Evolutionary conservation across 805 yeast species (phyloP).

Genomic region (Blastobotrys americana): DNA sequence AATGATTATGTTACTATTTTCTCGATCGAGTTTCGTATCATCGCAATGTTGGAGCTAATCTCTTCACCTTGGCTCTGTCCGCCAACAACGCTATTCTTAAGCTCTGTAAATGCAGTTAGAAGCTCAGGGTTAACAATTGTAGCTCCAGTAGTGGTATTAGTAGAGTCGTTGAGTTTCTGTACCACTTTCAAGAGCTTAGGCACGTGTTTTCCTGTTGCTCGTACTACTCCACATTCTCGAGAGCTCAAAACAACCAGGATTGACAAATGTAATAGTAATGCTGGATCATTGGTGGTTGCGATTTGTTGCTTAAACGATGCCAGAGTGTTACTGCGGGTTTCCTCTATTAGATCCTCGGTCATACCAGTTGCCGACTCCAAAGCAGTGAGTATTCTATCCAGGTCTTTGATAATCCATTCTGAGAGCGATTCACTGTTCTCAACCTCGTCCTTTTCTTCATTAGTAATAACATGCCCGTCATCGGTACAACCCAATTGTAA

Average conservation of each 20-base stretch:
- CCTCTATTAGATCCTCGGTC: not conserved
- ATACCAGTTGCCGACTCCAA: not conserved
- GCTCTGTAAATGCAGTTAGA: conserved; percentile 11
- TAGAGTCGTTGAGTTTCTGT: conserved; percentile 1
- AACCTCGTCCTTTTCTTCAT: too few species aligned
- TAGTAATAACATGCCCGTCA: too few species aligned
- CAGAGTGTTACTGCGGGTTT: not conserved
- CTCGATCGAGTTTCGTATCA: too few species aligned
- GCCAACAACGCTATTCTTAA: conserved; percentile 15
- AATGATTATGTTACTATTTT: too few species aligned
- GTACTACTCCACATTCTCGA: conserved; percentile 16
- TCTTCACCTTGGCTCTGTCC: conserved; percentile 1
- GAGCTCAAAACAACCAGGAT: conserved; percentile 16
- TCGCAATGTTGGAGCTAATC: too few species aligned
- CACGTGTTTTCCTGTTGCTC: conserved; percentile 25
- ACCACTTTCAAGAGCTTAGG: conserved; percentile 26
- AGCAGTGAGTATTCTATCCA: conserved; percentile 1
- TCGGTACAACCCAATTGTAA: too few species aligned
- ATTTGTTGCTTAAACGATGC: conserved; percentile 11
- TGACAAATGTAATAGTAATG: conserved; percentile 25
- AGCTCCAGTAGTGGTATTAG: not conserved
- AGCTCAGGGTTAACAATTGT: not conserved
- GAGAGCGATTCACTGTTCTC: too few species aligned
- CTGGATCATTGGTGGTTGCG: conserved; percentile 19
- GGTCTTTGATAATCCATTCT: too few species aligned